Evolutionary conservation across 768 basidiomycete species (phyloP).

Genomic region (Pleurotus tuber-regium): DNA sequence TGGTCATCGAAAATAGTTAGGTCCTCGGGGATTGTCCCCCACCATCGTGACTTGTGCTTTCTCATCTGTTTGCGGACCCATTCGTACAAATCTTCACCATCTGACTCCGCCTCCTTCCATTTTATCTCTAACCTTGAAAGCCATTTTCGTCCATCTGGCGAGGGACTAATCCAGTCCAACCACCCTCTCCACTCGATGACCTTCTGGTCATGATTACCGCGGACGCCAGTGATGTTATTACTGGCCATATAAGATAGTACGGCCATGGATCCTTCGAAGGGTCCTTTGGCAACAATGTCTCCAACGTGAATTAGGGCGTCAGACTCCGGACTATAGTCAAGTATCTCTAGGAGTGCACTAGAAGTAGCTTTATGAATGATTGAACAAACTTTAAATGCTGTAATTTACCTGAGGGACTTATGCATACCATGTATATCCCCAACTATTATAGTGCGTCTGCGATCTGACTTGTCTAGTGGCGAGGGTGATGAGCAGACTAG

Average conservation of each 20-base stretch:
- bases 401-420: slow-evolving; percentile 58
- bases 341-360: slow-evolving; percentile 60
- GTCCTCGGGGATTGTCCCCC: slow-evolving; percentile 53
- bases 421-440: slow-evolving; percentile 91
- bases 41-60: slow-evolving; percentile 35
- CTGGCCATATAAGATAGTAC: slow-evolving; percentile 64
- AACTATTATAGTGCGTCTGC: slow-evolving; percentile 64
- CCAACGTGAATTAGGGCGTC: slow-evolving; percentile 84
- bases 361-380: neutral
- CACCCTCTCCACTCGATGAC: slow-evolving; percentile 89
- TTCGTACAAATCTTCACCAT: slow-evolving; percentile 32
- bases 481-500: neutral
- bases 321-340: slow-evolving; percentile 54
- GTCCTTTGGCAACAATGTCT: slow-evolving; percentile 76
- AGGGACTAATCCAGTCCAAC: slow-evolving; percentile 70
- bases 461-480: slow-evolving; percentile 41
- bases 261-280: slow-evolving; percentile 54
- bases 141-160: slow-evolving; percentile 52
- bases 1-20: slow-evolving; percentile 80
- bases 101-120: slow-evolving; percentile 35
- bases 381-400: neutral
- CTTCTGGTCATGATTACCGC: slow-evolving; percentile 93
- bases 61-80: slow-evolving; percentile 37
- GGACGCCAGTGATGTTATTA: slow-evolving; percentile 71
- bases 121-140: slow-evolving; percentile 44